Evolutionary conservation across 2,329 filamentous ascomycete genomes (phyloP), one percentile per base, ranked within the genome.

Genomic region (Verticillium nonalfalfae): DNA sequence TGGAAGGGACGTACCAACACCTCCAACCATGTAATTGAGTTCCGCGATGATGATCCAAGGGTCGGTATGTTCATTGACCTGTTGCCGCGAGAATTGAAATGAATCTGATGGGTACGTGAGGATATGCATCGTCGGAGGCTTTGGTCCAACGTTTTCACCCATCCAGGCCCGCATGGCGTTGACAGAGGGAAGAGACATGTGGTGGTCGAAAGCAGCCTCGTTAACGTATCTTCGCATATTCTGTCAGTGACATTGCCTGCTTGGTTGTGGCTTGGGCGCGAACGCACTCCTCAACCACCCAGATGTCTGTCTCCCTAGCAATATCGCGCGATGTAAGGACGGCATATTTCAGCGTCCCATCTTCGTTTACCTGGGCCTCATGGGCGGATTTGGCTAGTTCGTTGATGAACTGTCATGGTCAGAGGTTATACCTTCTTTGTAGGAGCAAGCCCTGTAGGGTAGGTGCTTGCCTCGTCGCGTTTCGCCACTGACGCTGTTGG

Each of bases 21-120:
- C 66, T 7, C 64, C 68, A 9, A 65, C 62, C n/a, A 68, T 59
- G 63, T 71, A 72, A 31, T 67, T 64, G 3, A 73, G 60, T 59
- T 71, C 69, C 15, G 66, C 67, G 33, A 71, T 66, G 26, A 71
- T 59, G 15, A 71, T 56, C 34, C 67, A 65, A 0, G 70, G 70
- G 31, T 72, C 68, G 7, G 60, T 14, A 7, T 65, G 62, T 5
- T 45, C 15, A 31, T 40, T 59, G n/a, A 58, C 57, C 7, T 62
- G 61, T 21, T 58, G 56, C 1, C 68, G 63, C 4, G 64, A 56
- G 59, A 70, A 68, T 57, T 63, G 64, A 33, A 68, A 65, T 39
- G 56, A 34, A 4, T 63, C 64, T 18, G 66, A 59, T 31, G 69
- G 57, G 26, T 69, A 66, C 21, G 68, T 60, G 13, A 72, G 60